A percentile compares a stretch with the other conserved stretches of the same genome.
Conservation (phyloP, 345 rosid species). For the Aquilaria yunnanensis region DNA sequence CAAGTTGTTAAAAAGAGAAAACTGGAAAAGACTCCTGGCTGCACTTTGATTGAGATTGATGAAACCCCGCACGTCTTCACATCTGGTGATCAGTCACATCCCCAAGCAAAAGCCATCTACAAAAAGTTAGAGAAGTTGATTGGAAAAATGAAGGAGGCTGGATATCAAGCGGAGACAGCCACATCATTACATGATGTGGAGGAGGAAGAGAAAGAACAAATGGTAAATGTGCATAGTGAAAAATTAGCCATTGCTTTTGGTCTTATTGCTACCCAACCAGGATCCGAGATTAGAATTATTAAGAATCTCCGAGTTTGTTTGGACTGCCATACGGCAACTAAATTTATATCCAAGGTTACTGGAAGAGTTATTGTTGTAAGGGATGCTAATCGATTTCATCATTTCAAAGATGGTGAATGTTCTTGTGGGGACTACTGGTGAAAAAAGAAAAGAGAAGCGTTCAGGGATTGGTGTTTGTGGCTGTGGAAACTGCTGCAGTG, state of each 20-base stretch:
- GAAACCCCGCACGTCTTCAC: slow-evolving; percentile 45
- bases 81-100: slow-evolving; percentile 57
- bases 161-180: slow-evolving; percentile 46
- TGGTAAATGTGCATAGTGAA: slow-evolving; percentile 67
- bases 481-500: no score
- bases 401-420: slow-evolving; percentile 56
- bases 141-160: slow-evolving; percentile 55
- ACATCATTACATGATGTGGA: slow-evolving; percentile 61
- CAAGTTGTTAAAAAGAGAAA: slow-evolving; percentile 43
- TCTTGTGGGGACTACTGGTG: slow-evolving; percentile 75
- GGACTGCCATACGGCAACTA: slow-evolving; percentile 67
- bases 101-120: slow-evolving; percentile 43
- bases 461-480: no score
- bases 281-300: slow-evolving; percentile 51
- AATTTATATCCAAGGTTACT: slow-evolving; percentile 55
- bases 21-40: slow-evolving; percentile 59
- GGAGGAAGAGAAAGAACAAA: slow-evolving; percentile 65
- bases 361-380: slow-evolving; percentile 55
- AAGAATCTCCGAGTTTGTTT: slow-evolving; percentile 63
- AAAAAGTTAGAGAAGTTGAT: slow-evolving; percentile 37
- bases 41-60: slow-evolving; percentile 54
- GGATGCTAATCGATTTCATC: slow-evolving; percentile 74
- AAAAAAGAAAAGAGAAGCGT: slow-evolving; percentile 7
- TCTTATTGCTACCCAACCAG: slow-evolving; percentile 50
- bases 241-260: slow-evolving; percentile 72